A percentile compares a stretch with the other conserved stretches of the same genome.
Evolutionary conservation across 768 basidiomycete species (phyloP).

Genomic region (Coprinopsis strossmayeri): DNA sequence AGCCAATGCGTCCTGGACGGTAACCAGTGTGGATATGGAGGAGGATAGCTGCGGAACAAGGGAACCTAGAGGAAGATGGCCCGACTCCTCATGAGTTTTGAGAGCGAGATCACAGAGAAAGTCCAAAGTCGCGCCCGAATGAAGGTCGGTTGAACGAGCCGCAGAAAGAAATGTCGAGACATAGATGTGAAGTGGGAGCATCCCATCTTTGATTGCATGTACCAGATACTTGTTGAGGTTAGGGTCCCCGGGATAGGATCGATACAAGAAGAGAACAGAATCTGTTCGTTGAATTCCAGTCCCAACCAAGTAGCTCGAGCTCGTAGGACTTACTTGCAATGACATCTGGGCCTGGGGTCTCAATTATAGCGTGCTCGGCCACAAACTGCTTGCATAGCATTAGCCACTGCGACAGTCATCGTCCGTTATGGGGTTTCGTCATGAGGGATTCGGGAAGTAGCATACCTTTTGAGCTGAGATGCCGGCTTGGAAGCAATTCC

Average conservation of each 20-base stretch:
- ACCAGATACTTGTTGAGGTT: slow-evolving; percentile 62
- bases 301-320: not conserved
- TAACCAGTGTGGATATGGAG: slow-evolving; percentile 41
- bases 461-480: slow-evolving; percentile 55
- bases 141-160: slow-evolving; percentile 56
- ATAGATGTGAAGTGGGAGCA: slow-evolving; percentile 54
- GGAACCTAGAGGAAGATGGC: slow-evolving; percentile 46
- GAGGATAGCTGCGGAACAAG: slow-evolving; percentile 46
- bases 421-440: slow-evolving; percentile 7
- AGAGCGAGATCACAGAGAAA: slow-evolving; percentile 62
- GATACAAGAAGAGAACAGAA: slow-evolving; percentile 61
- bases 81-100: slow-evolving; percentile 56
- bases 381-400: slow-evolving; percentile 57
- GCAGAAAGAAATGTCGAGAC: slow-evolving; percentile 63
- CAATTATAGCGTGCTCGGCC: slow-evolving; percentile 37
- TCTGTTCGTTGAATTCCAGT: slow-evolving; percentile 32
- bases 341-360: slow-evolving; percentile 39
- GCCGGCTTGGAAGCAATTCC: slow-evolving; percentile 70
- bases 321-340: slow-evolving; percentile 15
- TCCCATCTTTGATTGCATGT: slow-evolving; percentile 46
- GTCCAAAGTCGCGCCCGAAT: slow-evolving; percentile 60
- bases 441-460: not conserved
- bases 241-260: slow-evolving; percentile 64
- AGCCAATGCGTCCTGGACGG: slow-evolving; percentile 53
- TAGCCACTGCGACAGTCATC: slow-evolving; percentile 48